phyloP scores from a whole-genome alignment of 768 basidiomycete genomes.

The Boletus patriciae region DNA sequence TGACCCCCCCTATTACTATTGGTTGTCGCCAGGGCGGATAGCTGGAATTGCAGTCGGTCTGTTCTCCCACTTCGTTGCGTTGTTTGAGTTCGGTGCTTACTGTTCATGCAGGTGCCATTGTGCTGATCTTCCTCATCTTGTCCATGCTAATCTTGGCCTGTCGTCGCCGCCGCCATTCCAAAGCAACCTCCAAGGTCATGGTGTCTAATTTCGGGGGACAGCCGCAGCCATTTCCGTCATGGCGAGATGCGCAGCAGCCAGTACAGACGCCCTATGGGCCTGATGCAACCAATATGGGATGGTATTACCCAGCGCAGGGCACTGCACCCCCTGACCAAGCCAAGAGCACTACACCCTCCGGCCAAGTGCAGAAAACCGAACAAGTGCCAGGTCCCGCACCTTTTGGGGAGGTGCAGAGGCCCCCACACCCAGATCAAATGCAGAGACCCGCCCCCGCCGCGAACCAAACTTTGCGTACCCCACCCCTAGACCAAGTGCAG shows the following conservation, averaged over 20 bases:
- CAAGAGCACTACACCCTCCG: neutral
- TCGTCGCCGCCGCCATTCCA: conserved; percentile 6
- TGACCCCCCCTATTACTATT: conserved; percentile 8
- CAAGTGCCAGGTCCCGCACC: neutral
- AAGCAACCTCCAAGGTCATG: neutral
- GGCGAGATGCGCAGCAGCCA: conserved; percentile 11
- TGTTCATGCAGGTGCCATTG: conserved; percentile 6
- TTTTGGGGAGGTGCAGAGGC: neutral
- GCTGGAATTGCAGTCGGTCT: conserved; percentile 27
- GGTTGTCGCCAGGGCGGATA: conserved; percentile 30
- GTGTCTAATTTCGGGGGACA: neutral
- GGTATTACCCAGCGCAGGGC: conserved; percentile 5
- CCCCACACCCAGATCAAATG: neutral
- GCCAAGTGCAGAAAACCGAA: neutral
- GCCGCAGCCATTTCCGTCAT: conserved; percentile 2
- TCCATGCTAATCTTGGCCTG: conserved; percentile 2
- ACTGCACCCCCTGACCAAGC: neutral
- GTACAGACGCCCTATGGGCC: neutral
- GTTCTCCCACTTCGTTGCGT: neutral
- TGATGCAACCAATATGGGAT: neutral
- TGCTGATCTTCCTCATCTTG: conserved; percentile 11
- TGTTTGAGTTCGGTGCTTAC: neutral
- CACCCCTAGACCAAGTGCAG: neutral
- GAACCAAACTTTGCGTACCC: neutral
- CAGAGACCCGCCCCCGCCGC: neutral